A percentile compares a stretch with the other conserved stretches of the same genome.
Evolutionary conservation across 306 rosid genomes (phyloP).

Genomic region (Quercus bicolor): DNA sequence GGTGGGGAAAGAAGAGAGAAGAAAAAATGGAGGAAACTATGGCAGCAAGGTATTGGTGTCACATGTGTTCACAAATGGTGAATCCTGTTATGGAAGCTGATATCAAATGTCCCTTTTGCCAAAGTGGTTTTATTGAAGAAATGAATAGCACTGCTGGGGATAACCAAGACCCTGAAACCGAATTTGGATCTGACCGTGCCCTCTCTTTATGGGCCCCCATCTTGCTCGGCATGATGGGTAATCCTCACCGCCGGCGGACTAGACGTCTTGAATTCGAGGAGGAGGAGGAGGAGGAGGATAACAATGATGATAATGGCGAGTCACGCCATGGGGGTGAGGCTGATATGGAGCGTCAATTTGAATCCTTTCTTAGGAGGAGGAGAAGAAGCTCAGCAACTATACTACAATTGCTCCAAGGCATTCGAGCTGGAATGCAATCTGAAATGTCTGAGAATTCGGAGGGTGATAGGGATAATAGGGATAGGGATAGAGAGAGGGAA

Average conservation of each 20-base stretch:
- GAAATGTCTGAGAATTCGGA: constrained; percentile 46
- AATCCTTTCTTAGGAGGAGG: constrained; percentile 55
- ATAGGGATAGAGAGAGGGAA: constrained; percentile 43
- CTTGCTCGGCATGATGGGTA: constrained; percentile 71
- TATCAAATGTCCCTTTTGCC: constrained; percentile 69
- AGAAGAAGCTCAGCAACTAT: constrained; percentile 67
- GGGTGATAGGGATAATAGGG: constrained; percentile 39
- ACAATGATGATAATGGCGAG: constrained; percentile 16
- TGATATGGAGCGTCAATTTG: constrained; percentile 52
- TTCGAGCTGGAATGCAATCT: constrained; percentile 61
- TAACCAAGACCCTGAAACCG: constrained; percentile 29
- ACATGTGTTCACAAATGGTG: constrained; percentile 52
- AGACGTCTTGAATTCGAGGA: constrained; percentile 39
- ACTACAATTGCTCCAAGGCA: constrained; percentile 72
- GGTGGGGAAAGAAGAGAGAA: neutral
- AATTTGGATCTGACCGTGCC: constrained; percentile 50
- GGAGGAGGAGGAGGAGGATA: constrained; percentile 32
- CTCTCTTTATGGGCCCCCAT: constrained; percentile 80
- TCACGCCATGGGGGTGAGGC: constrained; percentile 28
- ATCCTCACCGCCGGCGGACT: constrained; percentile 47
- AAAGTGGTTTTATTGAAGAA: constrained; percentile 61
- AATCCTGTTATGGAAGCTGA: constrained; percentile 54
- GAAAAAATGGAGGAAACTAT: constrained; percentile 50
- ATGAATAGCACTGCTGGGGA: constrained; percentile 26
- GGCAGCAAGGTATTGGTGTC: constrained; percentile 69